A percentile compares a stretch with the other conserved stretches of the same genome.
Conservation (phyloP, 2,329 filamentous ascomycete species). For the Pochonia chlamydosporia region DNA sequence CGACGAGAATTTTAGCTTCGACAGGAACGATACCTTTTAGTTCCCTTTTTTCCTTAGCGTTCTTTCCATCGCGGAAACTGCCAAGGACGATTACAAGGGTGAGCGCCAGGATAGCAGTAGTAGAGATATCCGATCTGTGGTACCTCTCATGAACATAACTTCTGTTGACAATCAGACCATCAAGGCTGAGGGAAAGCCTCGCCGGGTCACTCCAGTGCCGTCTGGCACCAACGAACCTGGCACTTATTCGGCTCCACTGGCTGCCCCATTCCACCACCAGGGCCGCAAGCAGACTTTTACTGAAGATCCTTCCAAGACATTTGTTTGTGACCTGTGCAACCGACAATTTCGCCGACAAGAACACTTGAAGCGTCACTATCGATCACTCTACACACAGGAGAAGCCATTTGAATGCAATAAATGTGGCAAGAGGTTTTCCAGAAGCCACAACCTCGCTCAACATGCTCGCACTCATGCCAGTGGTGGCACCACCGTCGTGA, state of each 20-base stretch:
- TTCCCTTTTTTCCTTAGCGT: slow-evolving; percentile 59
- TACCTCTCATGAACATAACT: slow-evolving; percentile 38
- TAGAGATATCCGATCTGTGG: slow-evolving; percentile 31
- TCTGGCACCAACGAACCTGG: slow-evolving; percentile 35
- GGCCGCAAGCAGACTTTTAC: slow-evolving; percentile 98
- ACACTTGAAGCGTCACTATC: slow-evolving; percentile 97
- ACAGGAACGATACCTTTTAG: slow-evolving; percentile 58
- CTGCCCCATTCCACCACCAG: slow-evolving; percentile 72
- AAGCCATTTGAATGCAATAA: slow-evolving; percentile 98
- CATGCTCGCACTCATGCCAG: slow-evolving; percentile 85
- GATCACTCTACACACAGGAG: slow-evolving; percentile 95
- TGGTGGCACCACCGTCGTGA: slow-evolving; percentile 84
- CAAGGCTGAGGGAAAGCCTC: slow-evolving; percentile 29
- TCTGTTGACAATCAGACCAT: slow-evolving; percentile 27
- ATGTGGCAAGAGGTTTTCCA: slow-evolving; percentile 98
- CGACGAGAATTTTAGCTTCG: slow-evolving; percentile 70
- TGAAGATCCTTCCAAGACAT: slow-evolving; percentile 97
- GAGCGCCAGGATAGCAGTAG: slow-evolving; percentile 50
- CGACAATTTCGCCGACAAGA: slow-evolving; percentile 97
- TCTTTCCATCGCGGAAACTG: slow-evolving; percentile 29
- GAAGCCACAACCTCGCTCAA: slow-evolving; percentile 94
- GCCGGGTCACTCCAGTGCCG: slow-evolving; percentile 28
- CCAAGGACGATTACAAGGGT: slow-evolving; percentile 42
- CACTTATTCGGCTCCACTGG: slow-evolving; percentile 33
- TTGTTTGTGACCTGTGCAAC: slow-evolving; percentile 93